Evolutionary conservation across 2,329 filamentous ascomycete species (phyloP).

Genomic region (Colletotrichum theobromicola): DNA sequence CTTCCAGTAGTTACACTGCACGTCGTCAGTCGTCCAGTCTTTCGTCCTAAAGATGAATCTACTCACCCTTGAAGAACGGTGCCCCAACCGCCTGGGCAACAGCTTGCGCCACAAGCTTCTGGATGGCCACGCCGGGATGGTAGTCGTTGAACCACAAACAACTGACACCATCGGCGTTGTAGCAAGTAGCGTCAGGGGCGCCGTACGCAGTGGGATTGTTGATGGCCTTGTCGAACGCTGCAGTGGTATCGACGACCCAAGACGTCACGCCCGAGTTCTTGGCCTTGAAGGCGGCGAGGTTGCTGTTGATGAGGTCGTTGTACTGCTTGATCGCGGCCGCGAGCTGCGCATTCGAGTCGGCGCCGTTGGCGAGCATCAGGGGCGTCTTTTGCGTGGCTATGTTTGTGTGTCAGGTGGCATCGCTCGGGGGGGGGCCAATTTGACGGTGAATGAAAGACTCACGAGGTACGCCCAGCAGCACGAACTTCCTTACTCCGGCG

Average conservation of each 20-base stretch:
- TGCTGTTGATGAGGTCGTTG: conserved; percentile 36
- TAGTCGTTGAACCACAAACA: conserved; percentile 53
- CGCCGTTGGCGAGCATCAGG: conserved; percentile 29
- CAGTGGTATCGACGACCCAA: conserved; percentile 43
- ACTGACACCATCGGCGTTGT: conserved; percentile 43
- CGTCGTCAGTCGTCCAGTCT: neutral
- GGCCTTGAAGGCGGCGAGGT: conserved; percentile 35
- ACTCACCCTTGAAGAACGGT: conserved; percentile 18
- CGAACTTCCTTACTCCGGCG: conserved; percentile 51
- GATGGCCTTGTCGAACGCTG: conserved; percentile 46
- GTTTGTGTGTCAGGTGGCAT: neutral
- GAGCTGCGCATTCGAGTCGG: conserved; percentile 32
- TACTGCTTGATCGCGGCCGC: conserved; percentile 39
- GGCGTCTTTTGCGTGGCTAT: conserved; percentile 47
- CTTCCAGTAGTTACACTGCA: neutral
- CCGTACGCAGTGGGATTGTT: conserved; percentile 46
- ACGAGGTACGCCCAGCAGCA: conserved; percentile 52
- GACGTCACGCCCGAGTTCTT: conserved; percentile 36
- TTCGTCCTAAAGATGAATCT: accelerated
- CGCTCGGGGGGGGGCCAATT: no score
- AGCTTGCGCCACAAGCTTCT: conserved; percentile 41
- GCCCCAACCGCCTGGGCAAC: conserved; percentile 31
- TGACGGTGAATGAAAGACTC: no score
- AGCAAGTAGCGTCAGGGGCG: conserved; percentile 46
- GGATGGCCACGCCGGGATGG: conserved; percentile 45